Evolutionary conservation across 805 yeast species (phyloP).

Genomic region (Komagataella populi): DNA sequence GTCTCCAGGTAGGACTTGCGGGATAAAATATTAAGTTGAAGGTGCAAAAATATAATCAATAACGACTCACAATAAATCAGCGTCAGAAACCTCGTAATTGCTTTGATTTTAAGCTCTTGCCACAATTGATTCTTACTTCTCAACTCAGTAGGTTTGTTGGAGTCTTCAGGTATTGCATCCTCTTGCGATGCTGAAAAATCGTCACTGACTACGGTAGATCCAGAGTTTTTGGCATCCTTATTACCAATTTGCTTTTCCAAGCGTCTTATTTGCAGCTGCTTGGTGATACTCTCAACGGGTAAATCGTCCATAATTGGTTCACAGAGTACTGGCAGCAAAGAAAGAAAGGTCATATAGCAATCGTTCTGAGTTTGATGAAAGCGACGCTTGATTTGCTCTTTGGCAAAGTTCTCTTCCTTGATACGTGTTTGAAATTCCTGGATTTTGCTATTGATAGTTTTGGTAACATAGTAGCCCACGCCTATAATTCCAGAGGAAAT

Average conservation of each 20-base stretch:
- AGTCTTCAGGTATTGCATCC: conserved; percentile 4
- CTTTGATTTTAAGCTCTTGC: conserved; percentile 66
- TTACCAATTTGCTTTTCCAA: conserved; percentile 13
- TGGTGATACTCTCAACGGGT: conserved; percentile 64
- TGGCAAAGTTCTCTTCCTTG: conserved; percentile 43
- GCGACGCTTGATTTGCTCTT: conserved; percentile 63
- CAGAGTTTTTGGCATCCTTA: conserved; percentile 4
- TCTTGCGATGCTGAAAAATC: conserved; percentile 20
- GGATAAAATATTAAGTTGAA: conserved; percentile 82
- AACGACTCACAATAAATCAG: conserved; percentile 56
- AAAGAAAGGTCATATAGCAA: conserved; percentile 71
- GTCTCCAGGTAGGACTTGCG: conserved; percentile 74
- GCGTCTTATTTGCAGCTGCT: conserved; percentile 52
- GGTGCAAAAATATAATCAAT: conserved; percentile 62
- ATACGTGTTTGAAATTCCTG: conserved; percentile 35
- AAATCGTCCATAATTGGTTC: conserved; percentile 46
- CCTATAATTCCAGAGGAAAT: conserved; percentile 31
- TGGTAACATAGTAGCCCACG: conserved; percentile 26
- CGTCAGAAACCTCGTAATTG: conserved; percentile 62
- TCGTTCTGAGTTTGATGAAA: conserved; percentile 89
- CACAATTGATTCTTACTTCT: conserved; percentile 60
- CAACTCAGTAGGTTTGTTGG: conserved; percentile 4
- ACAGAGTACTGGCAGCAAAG: conserved; percentile 65
- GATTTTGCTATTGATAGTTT: conserved; percentile 29
- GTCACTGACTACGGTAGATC: conserved; percentile 19